A percentile compares a stretch with the other conserved stretches of the same genome.
These are phyloP conservation scores for Phialocephala subalpina DNA, from an alignment of 2,329 filamentous ascomycete genomes.

Conservation along the genomic window DNA sequence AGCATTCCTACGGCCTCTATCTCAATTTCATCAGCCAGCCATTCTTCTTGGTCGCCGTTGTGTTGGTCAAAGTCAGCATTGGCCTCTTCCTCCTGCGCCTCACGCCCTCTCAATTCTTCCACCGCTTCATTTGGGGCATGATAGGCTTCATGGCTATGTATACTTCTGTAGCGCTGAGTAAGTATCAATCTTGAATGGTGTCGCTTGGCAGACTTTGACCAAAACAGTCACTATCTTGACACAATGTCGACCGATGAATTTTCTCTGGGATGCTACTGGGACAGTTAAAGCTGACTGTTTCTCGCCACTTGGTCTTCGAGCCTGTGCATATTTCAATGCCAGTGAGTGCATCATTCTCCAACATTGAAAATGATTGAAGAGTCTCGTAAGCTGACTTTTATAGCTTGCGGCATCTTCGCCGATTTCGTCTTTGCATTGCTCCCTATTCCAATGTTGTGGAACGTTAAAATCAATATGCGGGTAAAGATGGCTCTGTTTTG, in stretches of 20 bases:
- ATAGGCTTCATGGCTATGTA: slow-evolving; percentile 24
- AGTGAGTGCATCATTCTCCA: not conserved
- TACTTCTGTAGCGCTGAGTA: slow-evolving; percentile 21
- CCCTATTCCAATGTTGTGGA: slow-evolving; percentile 50
- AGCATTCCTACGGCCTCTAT: slow-evolving; percentile 16
- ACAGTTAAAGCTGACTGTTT: slow-evolving; percentile 18
- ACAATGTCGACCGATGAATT: slow-evolving; percentile 23
- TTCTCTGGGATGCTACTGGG: slow-evolving; percentile 20
- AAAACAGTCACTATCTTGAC: slow-evolving; percentile 23
- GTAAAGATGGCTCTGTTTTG: slow-evolving; percentile 48
- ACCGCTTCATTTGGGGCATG: slow-evolving; percentile 24
- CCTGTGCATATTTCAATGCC: slow-evolving; percentile 27
- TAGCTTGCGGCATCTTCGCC: slow-evolving; percentile 47
- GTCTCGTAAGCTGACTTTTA: not conserved
- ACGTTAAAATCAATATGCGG: slow-evolving; percentile 48
- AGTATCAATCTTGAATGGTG: not conserved
- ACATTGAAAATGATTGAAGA: not conserved
- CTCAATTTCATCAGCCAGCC: slow-evolving; percentile 28
- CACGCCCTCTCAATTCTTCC: slow-evolving; percentile 15
- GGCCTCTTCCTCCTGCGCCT: slow-evolving; percentile 21
- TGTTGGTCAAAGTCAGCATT: slow-evolving; percentile 23
- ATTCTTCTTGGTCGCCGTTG: slow-evolving; percentile 18
- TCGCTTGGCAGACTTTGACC: not conserved
- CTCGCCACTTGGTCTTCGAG: slow-evolving; percentile 23
- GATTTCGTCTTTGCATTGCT: slow-evolving; percentile 51